Evolutionary conservation across 805 yeast genomes (phyloP).

Genomic region (Saccharomycopsis sp.): DNA sequence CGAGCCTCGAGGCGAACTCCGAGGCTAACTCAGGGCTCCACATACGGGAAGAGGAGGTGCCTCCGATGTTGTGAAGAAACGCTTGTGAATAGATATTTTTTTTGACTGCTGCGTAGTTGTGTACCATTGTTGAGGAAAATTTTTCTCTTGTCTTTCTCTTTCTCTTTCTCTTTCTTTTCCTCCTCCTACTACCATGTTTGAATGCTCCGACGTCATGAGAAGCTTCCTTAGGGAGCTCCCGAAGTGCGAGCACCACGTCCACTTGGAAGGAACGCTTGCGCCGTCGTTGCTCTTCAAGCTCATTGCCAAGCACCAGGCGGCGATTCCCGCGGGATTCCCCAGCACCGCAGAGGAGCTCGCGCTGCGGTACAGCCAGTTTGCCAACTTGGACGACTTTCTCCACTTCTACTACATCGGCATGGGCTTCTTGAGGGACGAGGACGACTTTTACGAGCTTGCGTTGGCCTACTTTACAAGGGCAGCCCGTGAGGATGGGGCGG

Average conservation of each 20-base stretch:
- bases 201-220: neutral
- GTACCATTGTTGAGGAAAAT: no score
- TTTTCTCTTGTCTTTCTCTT: no score
- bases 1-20: neutral
- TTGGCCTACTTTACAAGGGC: slow-evolving; percentile 59
- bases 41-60: slow-evolving; percentile 15
- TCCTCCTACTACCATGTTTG: no score
- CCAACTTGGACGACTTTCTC: slow-evolving; percentile 68
- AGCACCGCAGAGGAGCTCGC: slow-evolving; percentile 46
- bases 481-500: slow-evolving; percentile 46
- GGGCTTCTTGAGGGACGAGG: slow-evolving; percentile 57
- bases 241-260: slow-evolving; percentile 83
- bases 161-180: no score
- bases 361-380: slow-evolving; percentile 50
- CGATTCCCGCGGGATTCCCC: slow-evolving; percentile 58
- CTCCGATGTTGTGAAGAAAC: slow-evolving; percentile 13
- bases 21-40: neutral
- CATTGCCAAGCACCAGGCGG: slow-evolving; percentile 45
- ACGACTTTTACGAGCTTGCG: slow-evolving; percentile 73
- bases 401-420: slow-evolving; percentile 76
- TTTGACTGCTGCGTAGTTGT: no score
- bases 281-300: slow-evolving; percentile 65
- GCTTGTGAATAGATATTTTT: no score
- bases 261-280: slow-evolving; percentile 73
- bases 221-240: slow-evolving; percentile 61